Evolutionary conservation across 805 yeast species (phyloP).

Genomic region (Candida gorgasii): DNA sequence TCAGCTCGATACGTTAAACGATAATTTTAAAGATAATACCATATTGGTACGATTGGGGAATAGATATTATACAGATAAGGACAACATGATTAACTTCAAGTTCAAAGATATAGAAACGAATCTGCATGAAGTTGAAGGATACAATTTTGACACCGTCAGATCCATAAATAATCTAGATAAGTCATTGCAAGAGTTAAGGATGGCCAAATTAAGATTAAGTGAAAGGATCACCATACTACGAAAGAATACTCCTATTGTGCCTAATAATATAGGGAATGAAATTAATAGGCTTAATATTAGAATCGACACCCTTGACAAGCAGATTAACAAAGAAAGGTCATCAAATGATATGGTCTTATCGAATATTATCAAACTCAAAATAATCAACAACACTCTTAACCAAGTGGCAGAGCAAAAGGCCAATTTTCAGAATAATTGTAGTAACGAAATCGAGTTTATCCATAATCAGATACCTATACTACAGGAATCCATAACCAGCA

Average conservation of each 20-base stretch:
- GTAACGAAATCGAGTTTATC: conserved; percentile 26
- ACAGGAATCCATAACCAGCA: conserved; percentile 17
- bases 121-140: conserved; percentile 17
- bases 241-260: no score
- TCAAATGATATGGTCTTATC: conserved; percentile 26
- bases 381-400: conserved; percentile 21
- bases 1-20: conserved; percentile 13
- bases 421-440: conserved; percentile 11
- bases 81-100: conserved; percentile 5
- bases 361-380: conserved; percentile 23
- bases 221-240: conserved; percentile 9
- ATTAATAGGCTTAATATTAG: conserved; percentile 5
- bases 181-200: conserved; percentile 30
- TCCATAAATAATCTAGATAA: conserved; percentile 24
- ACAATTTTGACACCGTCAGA: conserved; percentile 32
- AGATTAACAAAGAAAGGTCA: conserved; percentile 21
- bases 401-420: conserved; percentile 19
- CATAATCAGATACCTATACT: conserved; percentile 30
- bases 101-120: neutral
- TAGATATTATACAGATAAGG: conserved; percentile 20
- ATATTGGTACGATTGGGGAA: conserved; percentile 22
- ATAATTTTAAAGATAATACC: conserved; percentile 21
- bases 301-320: conserved; percentile 15
- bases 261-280: conserved; percentile 9
- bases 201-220: conserved; percentile 23